These are phyloP conservation scores for Harringtonia lauricola DNA, from an alignment of 2,329 filamentous ascomycete species.

Conservation along the genomic window DNA sequence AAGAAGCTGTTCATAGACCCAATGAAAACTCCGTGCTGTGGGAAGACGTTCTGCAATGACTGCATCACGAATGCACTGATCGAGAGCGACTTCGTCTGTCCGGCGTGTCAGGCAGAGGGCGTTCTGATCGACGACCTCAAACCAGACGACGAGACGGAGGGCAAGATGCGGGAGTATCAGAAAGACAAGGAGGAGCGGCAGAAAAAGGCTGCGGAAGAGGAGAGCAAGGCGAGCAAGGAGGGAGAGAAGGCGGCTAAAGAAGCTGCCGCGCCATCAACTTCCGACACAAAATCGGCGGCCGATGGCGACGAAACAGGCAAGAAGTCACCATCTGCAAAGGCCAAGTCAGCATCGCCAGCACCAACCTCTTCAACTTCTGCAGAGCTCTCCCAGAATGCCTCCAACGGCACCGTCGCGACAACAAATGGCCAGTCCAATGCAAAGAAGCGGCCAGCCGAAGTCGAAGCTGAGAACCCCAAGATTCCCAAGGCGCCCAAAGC, in stretches of 20 bases:
- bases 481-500: constrained; percentile 55
- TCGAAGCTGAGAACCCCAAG: constrained; percentile 52
- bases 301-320: background rate
- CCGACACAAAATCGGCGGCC: constrained; percentile 7
- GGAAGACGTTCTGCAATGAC: constrained; percentile 97
- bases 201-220: constrained; percentile 19
- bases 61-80: constrained; percentile 99
- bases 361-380: background rate
- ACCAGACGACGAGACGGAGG: constrained; percentile 65
- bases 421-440: constrained; percentile 19
- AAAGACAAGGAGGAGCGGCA: constrained; percentile 40
- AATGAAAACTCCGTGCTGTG: constrained; percentile 98
- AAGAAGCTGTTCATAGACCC: constrained; percentile 97
- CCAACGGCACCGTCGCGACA: constrained; percentile 16
- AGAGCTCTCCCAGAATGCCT: constrained; percentile 17
- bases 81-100: constrained; percentile 95
- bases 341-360: background rate
- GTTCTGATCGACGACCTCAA: constrained; percentile 88
- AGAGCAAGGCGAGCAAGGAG: constrained; percentile 1
- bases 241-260: constrained; percentile 23
- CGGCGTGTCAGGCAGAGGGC: constrained; percentile 79
- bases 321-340: background rate
- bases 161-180: constrained; percentile 67
- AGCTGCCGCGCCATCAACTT: background rate
- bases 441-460: constrained; percentile 78